These are phyloP conservation scores for Fusarium fujikuroi DNA, from an alignment of 2,329 filamentous ascomycete species.

Conservation along the genomic window DNA sequence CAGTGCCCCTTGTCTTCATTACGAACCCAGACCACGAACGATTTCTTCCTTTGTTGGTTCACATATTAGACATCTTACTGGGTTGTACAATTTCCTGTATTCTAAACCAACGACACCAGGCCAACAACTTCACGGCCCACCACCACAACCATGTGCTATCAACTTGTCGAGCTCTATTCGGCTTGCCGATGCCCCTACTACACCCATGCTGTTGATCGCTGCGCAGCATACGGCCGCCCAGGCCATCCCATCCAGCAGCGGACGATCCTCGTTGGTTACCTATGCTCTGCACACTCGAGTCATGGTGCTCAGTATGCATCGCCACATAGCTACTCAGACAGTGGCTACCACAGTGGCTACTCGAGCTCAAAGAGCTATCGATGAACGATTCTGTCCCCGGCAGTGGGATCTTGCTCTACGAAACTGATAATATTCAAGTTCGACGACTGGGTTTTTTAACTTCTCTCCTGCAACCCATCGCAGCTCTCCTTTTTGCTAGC, in stretches of 20 bases:
- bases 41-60: slow-evolving; percentile 12
- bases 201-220: slow-evolving; percentile 86
- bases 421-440: slow-evolving; percentile 57
- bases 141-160: slow-evolving; percentile 78
- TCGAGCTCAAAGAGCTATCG: slow-evolving; percentile 59
- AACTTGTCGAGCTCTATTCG: slow-evolving; percentile 85
- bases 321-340: slow-evolving; percentile 62
- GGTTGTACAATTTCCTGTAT: slow-evolving; percentile 7
- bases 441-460: slow-evolving; percentile 59
- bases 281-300: slow-evolving; percentile 62
- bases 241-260: slow-evolving; percentile 79
- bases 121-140: slow-evolving; percentile 28
- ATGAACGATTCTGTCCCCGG: slow-evolving; percentile 66
- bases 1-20: background rate
- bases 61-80: slow-evolving; percentile 3
- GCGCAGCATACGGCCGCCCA: slow-evolving; percentile 76
- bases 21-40: slow-evolving; percentile 3
- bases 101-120: slow-evolving; percentile 23
- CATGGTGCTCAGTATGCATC: slow-evolving; percentile 54
- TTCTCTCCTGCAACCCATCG: slow-evolving; percentile 61
- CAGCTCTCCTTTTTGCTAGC: slow-evolving; percentile 61
- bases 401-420: slow-evolving; percentile 56
- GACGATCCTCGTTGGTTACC: slow-evolving; percentile 84
- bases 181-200: slow-evolving; percentile 91
- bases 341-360: slow-evolving; percentile 63